Evolutionary conservation across 116 monocot species (phyloP), one percentile per base, ranked within the genome.

Genomic region (Posidonia oceanica): DNA sequence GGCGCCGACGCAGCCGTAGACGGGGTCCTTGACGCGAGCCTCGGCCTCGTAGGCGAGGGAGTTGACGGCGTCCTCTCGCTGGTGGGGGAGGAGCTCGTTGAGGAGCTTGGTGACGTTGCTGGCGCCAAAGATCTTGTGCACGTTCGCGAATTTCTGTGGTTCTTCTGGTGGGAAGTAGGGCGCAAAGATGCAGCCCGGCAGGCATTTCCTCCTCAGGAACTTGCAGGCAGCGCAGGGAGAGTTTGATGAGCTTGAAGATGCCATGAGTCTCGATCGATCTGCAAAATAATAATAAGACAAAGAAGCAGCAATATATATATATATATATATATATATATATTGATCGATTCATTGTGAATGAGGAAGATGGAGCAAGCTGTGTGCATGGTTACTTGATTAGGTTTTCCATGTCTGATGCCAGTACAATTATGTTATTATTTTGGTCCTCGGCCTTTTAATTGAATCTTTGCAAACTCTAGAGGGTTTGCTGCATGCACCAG

Each of bases 201-300:
- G 69, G 75, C 85, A 85, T 54, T 85, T 85, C 53, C 85, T 55
- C 38, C 85, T 55, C 62, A 85, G 48, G 69, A 85, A 85, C 70
- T 85, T 85, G 78, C 85, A 85, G 64, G 85, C 85, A 3, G 85
- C 81, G 51, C 85, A 85, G 63, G 85, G 85, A 39, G 85, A 80
- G 73, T 74, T 74, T 59, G 83, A 74, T 3, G 79, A 61, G 62
- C 72, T 69, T 37, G 84, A 74, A 8, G 84, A 77, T 62, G 84
- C 75, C 75, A 80, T 76, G 39, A 16, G 15, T 40, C 53, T 42
- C 48, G 7, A 57, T 44, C 14, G 4, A 71, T 17, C 59, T 38
- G 5, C 21, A 18, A 18, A 48, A 14, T 13, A 68, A 53, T 5
- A 66, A 14, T 29, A 29, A 29, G 29, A 29, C 0, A 1, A 29